Evolutionary conservation across 2,329 filamentous ascomycete genomes (phyloP), one percentile per base, ranked within the genome.

Genomic region (Fusarium algeriense): DNA sequence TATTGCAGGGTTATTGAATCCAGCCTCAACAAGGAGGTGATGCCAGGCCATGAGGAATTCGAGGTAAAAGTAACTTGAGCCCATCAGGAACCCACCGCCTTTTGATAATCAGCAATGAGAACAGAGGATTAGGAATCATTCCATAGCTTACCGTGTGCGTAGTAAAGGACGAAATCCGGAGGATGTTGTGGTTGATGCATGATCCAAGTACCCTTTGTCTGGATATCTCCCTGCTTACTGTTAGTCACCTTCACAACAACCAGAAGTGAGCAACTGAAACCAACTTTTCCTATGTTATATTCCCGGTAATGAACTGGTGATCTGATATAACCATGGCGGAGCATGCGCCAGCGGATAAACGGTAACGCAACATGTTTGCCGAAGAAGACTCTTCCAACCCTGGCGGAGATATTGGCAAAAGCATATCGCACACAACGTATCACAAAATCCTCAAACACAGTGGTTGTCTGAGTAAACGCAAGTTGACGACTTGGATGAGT

Each of bases 21-120:
- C 92, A 20, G 85, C 83, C 55, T 87, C 82, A 60, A 88, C 85
- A 41, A 97, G 84, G 20, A 94, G 82, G 45, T 86, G 84, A 15
- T 93, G 83, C 91, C 91, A 94, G 12, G 89, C 88, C 58, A 95
- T 83, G 5, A 97, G 85, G 73, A 95, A 96, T 76, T 97, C 94
- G 38, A 95, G 87, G 79, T 97, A 97, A 80, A 97, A 97, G 81
- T 92, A 92, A 20, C 87, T 85, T 15, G 92, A 94, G 6, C 93
- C 94, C 90, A 97, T 93, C 10, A 89, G 89, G 78, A 97, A 96
- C 1, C 94, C 94, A 26, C 94, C 94, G 19, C 92, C 90, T 92
- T 43, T 20, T 38, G 56, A 54, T 11, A 45, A 30, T 60, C 48
- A 69, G 73, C 26, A 26, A 64, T 19, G 48, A 38, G 44, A 23